Conservation (phyloP, 1,139 yeast species). For the Taiozyma sp. region DNA sequence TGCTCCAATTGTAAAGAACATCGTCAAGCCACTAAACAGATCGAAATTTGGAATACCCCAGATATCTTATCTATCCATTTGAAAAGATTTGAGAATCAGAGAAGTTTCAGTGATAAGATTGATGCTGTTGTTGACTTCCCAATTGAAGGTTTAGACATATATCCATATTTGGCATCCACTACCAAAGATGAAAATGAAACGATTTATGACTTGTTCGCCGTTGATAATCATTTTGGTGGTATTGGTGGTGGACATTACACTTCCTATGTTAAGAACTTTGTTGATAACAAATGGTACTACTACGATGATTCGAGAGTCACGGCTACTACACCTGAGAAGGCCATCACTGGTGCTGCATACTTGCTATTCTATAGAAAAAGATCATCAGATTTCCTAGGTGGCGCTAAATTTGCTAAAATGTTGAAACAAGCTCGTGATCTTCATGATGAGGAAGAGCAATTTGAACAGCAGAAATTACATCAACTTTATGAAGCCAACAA, state of each 20-base stretch:
- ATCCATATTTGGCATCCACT: constrained; percentile 44
- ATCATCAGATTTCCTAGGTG: constrained; percentile 23
- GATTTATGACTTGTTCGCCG: constrained; percentile 84
- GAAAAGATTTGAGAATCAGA: constrained; percentile 83
- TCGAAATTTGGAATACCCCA: constrained; percentile 89
- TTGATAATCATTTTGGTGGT: constrained; percentile 95
- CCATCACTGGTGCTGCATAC: constrained; percentile 83
- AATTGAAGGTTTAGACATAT: constrained; percentile 73
- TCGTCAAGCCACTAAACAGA: constrained; percentile 85
- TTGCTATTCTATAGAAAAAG: constrained; percentile 76
- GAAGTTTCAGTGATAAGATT: constrained; percentile 87
- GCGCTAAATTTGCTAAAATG: constrained; percentile 26
- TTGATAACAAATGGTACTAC: constrained; percentile 82
- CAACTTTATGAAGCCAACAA: constrained; percentile 18
- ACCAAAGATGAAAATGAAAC: constrained; percentile 31
- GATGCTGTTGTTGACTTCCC: constrained; percentile 86
- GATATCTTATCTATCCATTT: constrained; percentile 87
- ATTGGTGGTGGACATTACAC: constrained; percentile 98
- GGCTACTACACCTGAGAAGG: constrained; percentile 52
- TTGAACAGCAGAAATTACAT: constrained; percentile 20
- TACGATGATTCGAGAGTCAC: constrained; percentile 83
- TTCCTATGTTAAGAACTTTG: constrained; percentile 77
- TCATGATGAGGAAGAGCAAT: constrained; percentile 21
- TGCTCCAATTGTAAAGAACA: constrained; percentile 89
- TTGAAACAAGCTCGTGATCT: constrained; percentile 28